Evolutionary conservation across 2,329 filamentous ascomycete species (phyloP).

Genomic region (Penicillium rolfsii): DNA sequence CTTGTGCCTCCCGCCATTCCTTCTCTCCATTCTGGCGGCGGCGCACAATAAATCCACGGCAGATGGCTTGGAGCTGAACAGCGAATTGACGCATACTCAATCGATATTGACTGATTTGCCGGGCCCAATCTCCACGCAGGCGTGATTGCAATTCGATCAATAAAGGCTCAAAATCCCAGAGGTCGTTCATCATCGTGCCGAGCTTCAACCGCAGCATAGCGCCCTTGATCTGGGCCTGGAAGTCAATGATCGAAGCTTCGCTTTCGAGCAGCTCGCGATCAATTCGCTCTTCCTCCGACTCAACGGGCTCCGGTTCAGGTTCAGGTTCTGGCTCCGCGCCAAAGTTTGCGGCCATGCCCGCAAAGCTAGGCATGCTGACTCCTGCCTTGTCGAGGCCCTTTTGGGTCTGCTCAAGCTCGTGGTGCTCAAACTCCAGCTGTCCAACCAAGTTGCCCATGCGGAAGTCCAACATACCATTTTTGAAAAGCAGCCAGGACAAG

Average conservation of each 20-base stretch:
- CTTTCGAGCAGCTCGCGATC: conserved; percentile 80
- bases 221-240: conserved; percentile 85
- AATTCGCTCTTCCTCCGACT: conserved; percentile 88
- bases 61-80: conserved; percentile 74
- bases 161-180: conserved; percentile 83
- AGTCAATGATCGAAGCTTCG: conserved; percentile 70
- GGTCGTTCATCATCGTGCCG: conserved; percentile 78
- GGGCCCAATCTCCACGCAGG: conserved; percentile 83
- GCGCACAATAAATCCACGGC: conserved; percentile 75
- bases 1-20: conserved; percentile 73
- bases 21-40: conserved; percentile 63
- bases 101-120: conserved; percentile 81
- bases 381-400: conserved; percentile 96
- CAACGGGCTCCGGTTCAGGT: conserved; percentile 70
- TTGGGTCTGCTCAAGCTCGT: conserved; percentile 95
- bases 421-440: conserved; percentile 94
- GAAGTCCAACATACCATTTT: conserved; percentile 93
- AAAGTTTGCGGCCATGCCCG: conserved; percentile 95
- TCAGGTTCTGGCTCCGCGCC: conserved; percentile 78
- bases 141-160: conserved; percentile 82
- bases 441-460: conserved; percentile 95
- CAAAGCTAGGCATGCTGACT: conserved; percentile 95
- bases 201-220: conserved; percentile 76
- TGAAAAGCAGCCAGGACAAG: conserved; percentile 93
- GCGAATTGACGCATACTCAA: conserved; percentile 83